Conservation (phyloP, 169 alveolate genomes). For the Neospora caninum region DNA sequence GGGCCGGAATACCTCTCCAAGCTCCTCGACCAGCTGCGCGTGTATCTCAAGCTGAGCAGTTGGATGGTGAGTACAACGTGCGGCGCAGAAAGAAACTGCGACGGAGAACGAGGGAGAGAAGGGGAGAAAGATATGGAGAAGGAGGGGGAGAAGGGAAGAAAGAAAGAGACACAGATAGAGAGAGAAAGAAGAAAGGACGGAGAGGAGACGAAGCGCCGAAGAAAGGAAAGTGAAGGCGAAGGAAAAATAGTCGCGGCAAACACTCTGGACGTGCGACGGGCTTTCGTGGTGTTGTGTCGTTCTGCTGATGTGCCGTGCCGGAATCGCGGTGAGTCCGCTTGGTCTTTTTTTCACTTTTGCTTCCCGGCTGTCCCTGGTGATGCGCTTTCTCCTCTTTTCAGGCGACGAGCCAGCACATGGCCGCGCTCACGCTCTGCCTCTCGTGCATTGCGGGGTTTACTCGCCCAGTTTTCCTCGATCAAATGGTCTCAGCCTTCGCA, state of each 20-base stretch:
- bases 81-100: too few relatives aligned
- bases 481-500: conserved; percentile 37
- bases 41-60: conserved; percentile 50
- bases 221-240: too few relatives aligned
- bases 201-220: too few relatives aligned
- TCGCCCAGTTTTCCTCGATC: conserved; percentile 56
- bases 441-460: conserved; percentile 57
- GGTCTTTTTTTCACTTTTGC: background rate
- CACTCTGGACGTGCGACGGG: background rate
- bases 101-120: background rate
- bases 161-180: background rate
- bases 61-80: conserved; percentile 44
- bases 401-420: conserved; percentile 58
- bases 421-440: conserved; percentile 48
- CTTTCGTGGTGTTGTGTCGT: too few relatives aligned
- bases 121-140: background rate
- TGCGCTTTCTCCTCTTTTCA: background rate
- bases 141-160: background rate
- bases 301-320: too few relatives aligned
- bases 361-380: too few relatives aligned
- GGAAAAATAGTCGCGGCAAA: background rate
- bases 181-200: background rate
- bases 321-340: background rate
- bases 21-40: conserved; percentile 43
- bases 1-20: conserved; percentile 41